A percentile compares a stretch with the other conserved stretches of the same genome.
Evolutionary conservation across 2,329 filamentous ascomycete genomes (phyloP).

Genomic region (Phaeosphaeriaceae sp.): DNA sequence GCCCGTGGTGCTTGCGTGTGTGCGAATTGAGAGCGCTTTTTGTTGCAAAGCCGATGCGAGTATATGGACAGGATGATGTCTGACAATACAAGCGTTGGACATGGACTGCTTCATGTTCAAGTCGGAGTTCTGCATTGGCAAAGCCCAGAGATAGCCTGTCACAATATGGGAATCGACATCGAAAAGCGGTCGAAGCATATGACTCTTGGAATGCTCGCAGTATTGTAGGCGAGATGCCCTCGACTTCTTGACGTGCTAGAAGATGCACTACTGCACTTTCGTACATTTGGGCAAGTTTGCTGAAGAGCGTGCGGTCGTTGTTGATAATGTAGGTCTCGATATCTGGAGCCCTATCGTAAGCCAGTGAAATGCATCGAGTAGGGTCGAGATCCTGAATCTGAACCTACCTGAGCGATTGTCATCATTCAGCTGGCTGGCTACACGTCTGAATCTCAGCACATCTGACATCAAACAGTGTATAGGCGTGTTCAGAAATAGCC

Average conservation of each 20-base stretch:
- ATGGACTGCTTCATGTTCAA: constrained; percentile 6
- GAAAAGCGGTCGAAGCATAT: constrained; percentile 14
- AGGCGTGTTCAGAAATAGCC: too few relatives aligned
- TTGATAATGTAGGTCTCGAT: constrained; percentile 1
- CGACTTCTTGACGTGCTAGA: background rate
- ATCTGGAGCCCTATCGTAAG: too few relatives aligned
- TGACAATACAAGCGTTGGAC: constrained; percentile 11
- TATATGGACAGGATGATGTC: constrained; percentile 6
- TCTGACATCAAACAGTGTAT: too few relatives aligned
- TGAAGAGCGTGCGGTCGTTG: constrained; percentile 11
- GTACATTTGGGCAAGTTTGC: constrained; percentile 3
- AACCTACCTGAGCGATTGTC: too few relatives aligned
- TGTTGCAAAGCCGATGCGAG: constrained; percentile 10
- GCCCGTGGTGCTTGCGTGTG: constrained; percentile 5
- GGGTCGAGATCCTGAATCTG: too few relatives aligned
- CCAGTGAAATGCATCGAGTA: too few relatives aligned
- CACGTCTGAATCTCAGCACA: too few relatives aligned
- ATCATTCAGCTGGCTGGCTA: too few relatives aligned
- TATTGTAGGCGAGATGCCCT: background rate
- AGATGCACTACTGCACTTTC: constrained; percentile 2
- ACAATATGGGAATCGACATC: constrained; percentile 17
- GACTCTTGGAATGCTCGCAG: constrained; percentile 11
- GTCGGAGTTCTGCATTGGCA: constrained; percentile 5
- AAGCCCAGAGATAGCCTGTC: constrained; percentile 5
- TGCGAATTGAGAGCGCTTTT: constrained; percentile 5